Base-by-base conservation (phyloP, 202 grass and related monocot species). In the Digitaria exilis region DNA sequence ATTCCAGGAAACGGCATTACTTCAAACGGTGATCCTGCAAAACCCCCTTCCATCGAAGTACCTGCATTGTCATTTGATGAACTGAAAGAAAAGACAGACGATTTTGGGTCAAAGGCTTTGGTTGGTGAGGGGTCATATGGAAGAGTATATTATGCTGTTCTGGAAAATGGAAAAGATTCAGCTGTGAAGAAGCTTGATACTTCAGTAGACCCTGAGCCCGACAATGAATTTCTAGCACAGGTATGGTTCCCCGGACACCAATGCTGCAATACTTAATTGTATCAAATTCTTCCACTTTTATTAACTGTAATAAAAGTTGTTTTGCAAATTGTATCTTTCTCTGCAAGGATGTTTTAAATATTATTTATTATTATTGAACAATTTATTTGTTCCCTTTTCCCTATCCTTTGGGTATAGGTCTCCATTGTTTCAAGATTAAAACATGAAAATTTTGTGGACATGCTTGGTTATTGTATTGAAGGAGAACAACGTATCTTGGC, bases 111-210 rank as follows among this genome's bases (percentile, higher is more conserved):
- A 42, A 87, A 85, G 56, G 41, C 91, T 88, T 88, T 93, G 73
- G 84, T 85, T 65, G 87, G 91, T 75, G 84, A 93, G 55, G 91
- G 91, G 18, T 93, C 87, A 44, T 88, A 91, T 81, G 89, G 80
- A 85, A 85, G 84, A 76, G 85, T 91, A 54, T 91, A 91, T 66
- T 88, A 84, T 69, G 89, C 85, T 56, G 63, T 91, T 85, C 68
- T 91, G 51, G 71, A 91, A 15, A 44, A 82, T 32, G 76, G 48
- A 64, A 85, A 81, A 46, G 80, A 91, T 31, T 77, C 45, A 2
- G 85, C 81, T 64, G 73, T 91, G 56, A 91, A 91, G 72, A 84
- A 91, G 57, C 76, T 91, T 72, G 84, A 91, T 59, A 26, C 80
- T 77, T 84, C 84, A 65, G 62, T 82, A 11, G 70, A 84, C 26